These are phyloP conservation scores for Blastocladiella emersonii DNA, from an alignment of 371 early-diverging fungal genomes.

Conservation along the genomic window DNA sequence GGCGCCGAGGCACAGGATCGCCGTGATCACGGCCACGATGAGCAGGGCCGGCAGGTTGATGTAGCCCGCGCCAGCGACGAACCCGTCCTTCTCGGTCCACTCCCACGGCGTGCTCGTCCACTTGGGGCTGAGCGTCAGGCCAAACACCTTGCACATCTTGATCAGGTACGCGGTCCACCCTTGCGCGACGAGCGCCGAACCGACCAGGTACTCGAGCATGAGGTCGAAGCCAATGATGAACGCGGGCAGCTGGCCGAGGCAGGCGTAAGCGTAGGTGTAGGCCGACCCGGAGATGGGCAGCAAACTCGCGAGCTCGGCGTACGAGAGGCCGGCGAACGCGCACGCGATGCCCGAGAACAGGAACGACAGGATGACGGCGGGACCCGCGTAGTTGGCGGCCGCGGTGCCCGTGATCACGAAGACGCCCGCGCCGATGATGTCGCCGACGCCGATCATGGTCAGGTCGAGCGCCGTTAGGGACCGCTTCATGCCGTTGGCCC, in stretches of 20 bases:
- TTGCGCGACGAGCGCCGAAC: conserved; percentile 20
- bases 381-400: conserved; percentile 62
- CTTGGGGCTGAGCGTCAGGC: conserved; percentile 20
- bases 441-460: conserved; percentile 40
- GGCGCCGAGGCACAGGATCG: conserved; percentile 51
- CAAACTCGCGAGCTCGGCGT: conserved; percentile 68
- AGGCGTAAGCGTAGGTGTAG: conserved; percentile 69
- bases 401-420: conserved; percentile 52
- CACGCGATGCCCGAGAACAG: conserved; percentile 19
- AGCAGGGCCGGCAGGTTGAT: conserved; percentile 62
- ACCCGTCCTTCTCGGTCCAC: conserved; percentile 33
- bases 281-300: conserved; percentile 74
- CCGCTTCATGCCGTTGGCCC: conserved; percentile 10
- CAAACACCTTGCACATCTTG: conserved; percentile 45
- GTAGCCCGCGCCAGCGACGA: conserved; percentile 30
- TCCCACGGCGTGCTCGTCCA: conserved; percentile 47
- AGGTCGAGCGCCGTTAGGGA: conserved; percentile 24
- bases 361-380: conserved; percentile 61
- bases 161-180: conserved; percentile 72
- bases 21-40: conserved; percentile 42
- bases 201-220: conserved; percentile 60
- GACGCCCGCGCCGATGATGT: conserved; percentile 57
- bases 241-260: conserved; percentile 63
- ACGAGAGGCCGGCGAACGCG: conserved; percentile 57
- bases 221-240: conserved; percentile 66